Evolutionary conservation across 2,329 filamentous ascomycete genomes (phyloP).

Genomic region (Colletotrichum chrysophilum): DNA sequence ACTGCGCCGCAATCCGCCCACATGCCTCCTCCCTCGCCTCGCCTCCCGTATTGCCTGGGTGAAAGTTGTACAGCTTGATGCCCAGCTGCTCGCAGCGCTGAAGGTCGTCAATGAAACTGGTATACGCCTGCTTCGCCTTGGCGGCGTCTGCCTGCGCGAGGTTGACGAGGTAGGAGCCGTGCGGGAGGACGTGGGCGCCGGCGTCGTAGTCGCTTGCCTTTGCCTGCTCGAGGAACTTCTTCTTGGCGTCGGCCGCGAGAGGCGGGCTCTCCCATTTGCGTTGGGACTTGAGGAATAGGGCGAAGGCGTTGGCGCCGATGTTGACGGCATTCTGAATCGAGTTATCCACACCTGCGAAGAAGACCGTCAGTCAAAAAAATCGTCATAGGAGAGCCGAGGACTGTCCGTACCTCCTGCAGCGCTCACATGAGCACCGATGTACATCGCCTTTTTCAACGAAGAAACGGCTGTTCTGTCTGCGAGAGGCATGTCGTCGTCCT

Average conservation of each 20-base stretch:
- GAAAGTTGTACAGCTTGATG: slow-evolving; percentile 96
- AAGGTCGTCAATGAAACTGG: slow-evolving; percentile 86
- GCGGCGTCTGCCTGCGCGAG: slow-evolving; percentile 81
- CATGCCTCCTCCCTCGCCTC: slow-evolving; percentile 73
- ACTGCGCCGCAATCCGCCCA: slow-evolving; percentile 76
- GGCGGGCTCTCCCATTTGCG: slow-evolving; percentile 91
- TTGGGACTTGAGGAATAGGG: slow-evolving; percentile 94
- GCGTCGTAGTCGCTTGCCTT: slow-evolving; percentile 74
- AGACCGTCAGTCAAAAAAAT: neutral
- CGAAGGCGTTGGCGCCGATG: slow-evolving; percentile 92
- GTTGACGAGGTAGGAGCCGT: slow-evolving; percentile 97
- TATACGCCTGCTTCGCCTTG: slow-evolving; percentile 87
- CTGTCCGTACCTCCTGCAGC: slow-evolving; percentile 74
- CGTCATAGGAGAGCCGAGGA: neutral
- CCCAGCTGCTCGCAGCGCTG: slow-evolving; percentile 83
- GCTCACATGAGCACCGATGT: slow-evolving; percentile 92
- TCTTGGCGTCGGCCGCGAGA: slow-evolving; percentile 69
- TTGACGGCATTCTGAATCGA: slow-evolving; percentile 77
- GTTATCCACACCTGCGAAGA: slow-evolving; percentile 79
- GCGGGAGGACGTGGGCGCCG: slow-evolving; percentile 78
- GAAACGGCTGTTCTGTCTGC: slow-evolving; percentile 68
- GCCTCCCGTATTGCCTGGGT: slow-evolving; percentile 83
- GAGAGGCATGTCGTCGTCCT: slow-evolving; percentile 62
- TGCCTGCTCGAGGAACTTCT: slow-evolving; percentile 74
- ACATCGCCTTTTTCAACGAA: slow-evolving; percentile 73